Percentiles rank a stretch among this genome's conserved stretches.
phyloP scores from a whole-genome alignment of 2,329 filamentous ascomycete genomes.

The Paraphaeosphaeria sporulosa region DNA sequence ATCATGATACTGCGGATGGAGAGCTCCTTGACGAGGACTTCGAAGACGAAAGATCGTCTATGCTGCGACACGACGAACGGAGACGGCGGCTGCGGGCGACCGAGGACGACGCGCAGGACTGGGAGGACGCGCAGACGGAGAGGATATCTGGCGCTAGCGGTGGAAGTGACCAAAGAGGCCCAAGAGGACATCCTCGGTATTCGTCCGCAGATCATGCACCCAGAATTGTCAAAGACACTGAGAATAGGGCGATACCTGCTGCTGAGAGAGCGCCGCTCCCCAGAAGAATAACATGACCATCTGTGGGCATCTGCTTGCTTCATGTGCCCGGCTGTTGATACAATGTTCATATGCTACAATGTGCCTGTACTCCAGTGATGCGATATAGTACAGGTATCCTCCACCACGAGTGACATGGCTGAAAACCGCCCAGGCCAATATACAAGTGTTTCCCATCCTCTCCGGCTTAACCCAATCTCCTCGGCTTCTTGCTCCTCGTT shows the following conservation, averaged over 20 bases:
- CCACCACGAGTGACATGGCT: neutral
- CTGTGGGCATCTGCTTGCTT: conserved; percentile 10
- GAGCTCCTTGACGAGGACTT: conserved; percentile 68
- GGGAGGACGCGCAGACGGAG: conserved; percentile 40
- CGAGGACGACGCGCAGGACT: conserved; percentile 36
- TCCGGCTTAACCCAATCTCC: conserved; percentile 71
- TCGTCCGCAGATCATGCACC: conserved; percentile 40
- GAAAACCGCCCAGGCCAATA: neutral
- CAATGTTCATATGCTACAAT: conserved; percentile 15
- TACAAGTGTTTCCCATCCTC: conserved; percentile 37
- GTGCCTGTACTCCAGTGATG: conserved; percentile 28
- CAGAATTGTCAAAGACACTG: conserved; percentile 49
- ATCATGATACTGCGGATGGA: conserved; percentile 75
- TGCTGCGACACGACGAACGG: conserved; percentile 59
- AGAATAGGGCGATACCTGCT: conserved; percentile 52
- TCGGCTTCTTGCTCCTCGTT: conserved; percentile 82
- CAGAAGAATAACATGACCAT: conserved; percentile 44
- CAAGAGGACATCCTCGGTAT: conserved; percentile 42
- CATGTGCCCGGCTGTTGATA: conserved; percentile 16
- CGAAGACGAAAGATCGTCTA: conserved; percentile 65
- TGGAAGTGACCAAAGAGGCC: conserved; percentile 44
- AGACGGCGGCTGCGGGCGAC: conserved; percentile 37
- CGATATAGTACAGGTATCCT: conserved; percentile 29
- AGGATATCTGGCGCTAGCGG: conserved; percentile 36
- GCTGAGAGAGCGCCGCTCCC: conserved; percentile 56